Evolutionary conservation across 2,329 filamentous ascomycete genomes (phyloP), one percentile per base, ranked within the genome.

Genomic region (Neonectria neomacrospora): DNA sequence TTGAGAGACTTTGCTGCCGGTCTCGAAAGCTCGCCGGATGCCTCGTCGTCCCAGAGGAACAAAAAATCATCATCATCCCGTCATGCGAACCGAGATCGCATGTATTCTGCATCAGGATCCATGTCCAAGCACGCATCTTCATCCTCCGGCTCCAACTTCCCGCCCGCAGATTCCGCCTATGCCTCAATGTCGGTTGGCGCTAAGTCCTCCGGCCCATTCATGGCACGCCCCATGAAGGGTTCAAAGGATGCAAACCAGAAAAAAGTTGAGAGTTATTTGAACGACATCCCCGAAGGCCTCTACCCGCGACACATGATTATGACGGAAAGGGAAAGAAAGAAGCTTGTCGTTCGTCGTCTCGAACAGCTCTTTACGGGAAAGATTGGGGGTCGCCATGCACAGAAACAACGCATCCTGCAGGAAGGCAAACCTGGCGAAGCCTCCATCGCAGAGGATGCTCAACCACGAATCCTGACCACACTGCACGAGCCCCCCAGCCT

Each of bases 281-380:
- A 89, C 51, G 90, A 93, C 53, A 93, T 94, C 5, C 91, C 91
- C 0, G 85, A 88, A 65, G 89, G 90, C 0, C 74, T 94, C 0
- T 82, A 92, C 39, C 90, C 91, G 0, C 85, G 85, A 11, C 83
- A 85, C 45, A 80, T 84, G 23, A 75, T 81, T 0, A 87, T 94
- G 85, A 88, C 89, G 0, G 92, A 95, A 14, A 89, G 87, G 67
- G 86, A 91, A 6, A 93, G 88, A 80, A 93, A 92, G 80, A 93
- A 90, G 73, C 74, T 94, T 20, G 90, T 95, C 0, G 93, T 95
- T 2, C 85, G 88, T 57, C 86, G 91, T 2, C 77, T 96, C 6
- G 93, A 96, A 72, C 91, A 94, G 66, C 83, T 96, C 1, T 96
- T 96, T 65, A 93, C 92, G 0, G 93, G 93, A 3, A 91, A 90